Percentiles rank a stretch among this genome's conserved stretches.
phyloP scores from a whole-genome alignment of 352 stramenopile genomes.

The Phytophthora litchii region DNA sequence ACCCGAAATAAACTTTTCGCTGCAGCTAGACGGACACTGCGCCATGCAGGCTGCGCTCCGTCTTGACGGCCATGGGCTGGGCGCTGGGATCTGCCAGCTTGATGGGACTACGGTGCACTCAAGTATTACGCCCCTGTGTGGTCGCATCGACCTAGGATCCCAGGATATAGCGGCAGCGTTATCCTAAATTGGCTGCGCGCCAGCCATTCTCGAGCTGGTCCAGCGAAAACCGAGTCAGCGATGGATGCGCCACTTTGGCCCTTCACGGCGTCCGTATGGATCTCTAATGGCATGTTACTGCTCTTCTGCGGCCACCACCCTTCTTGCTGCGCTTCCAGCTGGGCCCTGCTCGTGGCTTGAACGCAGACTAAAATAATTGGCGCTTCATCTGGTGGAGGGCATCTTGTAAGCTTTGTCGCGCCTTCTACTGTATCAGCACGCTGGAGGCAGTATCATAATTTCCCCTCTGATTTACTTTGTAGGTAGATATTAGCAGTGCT shows the following conservation, averaged over 20 bases:
- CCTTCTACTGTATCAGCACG: too few relatives aligned
- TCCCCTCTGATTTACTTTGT: too few relatives aligned
- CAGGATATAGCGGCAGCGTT: conserved; percentile 10
- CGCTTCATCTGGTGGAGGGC: conserved; percentile 13
- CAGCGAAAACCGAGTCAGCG: neutral
- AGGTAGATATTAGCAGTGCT: too few relatives aligned
- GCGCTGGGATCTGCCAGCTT: conserved; percentile 12
- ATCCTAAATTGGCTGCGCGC: conserved; percentile 8
- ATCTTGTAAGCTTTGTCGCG: neutral
- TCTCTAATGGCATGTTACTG: conserved; percentile 16
- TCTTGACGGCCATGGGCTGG: conserved; percentile 21
- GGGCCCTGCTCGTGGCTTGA: conserved; percentile 8
- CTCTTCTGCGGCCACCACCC: neutral
- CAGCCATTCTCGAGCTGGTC: conserved; percentile 7
- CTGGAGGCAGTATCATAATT: too few relatives aligned
- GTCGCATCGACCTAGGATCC: conserved; percentile 9
- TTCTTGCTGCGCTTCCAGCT: conserved; percentile 20
- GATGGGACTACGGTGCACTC: conserved; percentile 15
- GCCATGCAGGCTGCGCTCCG: conserved; percentile 10
- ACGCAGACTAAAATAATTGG: conserved; percentile 9
- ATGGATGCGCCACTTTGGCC: neutral
- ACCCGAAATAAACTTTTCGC: conserved; percentile 17
- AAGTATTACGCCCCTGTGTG: conserved; percentile 9
- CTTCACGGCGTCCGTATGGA: conserved; percentile 11
- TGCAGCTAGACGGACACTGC: conserved; percentile 16